Conservation (phyloP, 1,284 basidiomycete genomes). For the Trichosporon asahii region DNA sequence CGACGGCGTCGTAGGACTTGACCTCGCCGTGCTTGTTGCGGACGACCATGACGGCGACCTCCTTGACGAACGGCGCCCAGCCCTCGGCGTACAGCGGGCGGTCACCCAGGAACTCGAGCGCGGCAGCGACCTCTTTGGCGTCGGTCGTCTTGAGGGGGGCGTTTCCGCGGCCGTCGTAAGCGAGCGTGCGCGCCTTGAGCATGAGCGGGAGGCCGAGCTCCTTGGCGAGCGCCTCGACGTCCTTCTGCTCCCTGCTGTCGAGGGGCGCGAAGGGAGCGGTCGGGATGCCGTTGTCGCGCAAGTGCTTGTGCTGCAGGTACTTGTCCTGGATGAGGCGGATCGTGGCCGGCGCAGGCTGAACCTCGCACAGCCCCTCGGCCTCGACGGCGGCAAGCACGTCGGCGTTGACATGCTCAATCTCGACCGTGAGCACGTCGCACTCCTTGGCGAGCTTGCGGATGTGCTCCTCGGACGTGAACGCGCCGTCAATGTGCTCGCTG, state of each 20-base stretch:
- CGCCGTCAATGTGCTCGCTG: slow-evolving; percentile 75
- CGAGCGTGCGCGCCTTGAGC: slow-evolving; percentile 91
- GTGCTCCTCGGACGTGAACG: slow-evolving; percentile 76
- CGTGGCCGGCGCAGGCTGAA: slow-evolving; percentile 82
- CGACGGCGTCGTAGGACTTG: slow-evolving; percentile 83
- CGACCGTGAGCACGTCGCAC: slow-evolving; percentile 88
- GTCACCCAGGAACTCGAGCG: slow-evolving; percentile 64
- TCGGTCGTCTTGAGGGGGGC: slow-evolving; percentile 64
- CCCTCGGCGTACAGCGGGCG: slow-evolving; percentile 83
- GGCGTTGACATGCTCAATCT: slow-evolving; percentile 96
- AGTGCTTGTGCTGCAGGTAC: slow-evolving; percentile 79
- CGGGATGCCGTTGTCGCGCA: slow-evolving; percentile 61
- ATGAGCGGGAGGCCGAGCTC: slow-evolving; percentile 82
- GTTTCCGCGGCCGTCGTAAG: slow-evolving; percentile 96
- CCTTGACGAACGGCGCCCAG: slow-evolving; percentile 84
- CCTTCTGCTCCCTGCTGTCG: slow-evolving; percentile 50
- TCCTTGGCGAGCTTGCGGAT: slow-evolving; percentile 75
- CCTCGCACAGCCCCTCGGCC: slow-evolving; percentile 58
- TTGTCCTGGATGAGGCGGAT: slow-evolving; percentile 95
- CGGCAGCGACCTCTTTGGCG: slow-evolving; percentile 58
- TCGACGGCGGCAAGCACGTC: slow-evolving; percentile 68
- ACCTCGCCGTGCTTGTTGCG: slow-evolving; percentile 72
- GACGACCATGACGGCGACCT: slow-evolving; percentile 98
- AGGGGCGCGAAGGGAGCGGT: slow-evolving; percentile 70
- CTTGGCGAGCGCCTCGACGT: slow-evolving; percentile 59